These are phyloP conservation scores for Gynochthodes officinalis DNA, from an alignment of 257 asterid species.

Conservation along the genomic window DNA sequence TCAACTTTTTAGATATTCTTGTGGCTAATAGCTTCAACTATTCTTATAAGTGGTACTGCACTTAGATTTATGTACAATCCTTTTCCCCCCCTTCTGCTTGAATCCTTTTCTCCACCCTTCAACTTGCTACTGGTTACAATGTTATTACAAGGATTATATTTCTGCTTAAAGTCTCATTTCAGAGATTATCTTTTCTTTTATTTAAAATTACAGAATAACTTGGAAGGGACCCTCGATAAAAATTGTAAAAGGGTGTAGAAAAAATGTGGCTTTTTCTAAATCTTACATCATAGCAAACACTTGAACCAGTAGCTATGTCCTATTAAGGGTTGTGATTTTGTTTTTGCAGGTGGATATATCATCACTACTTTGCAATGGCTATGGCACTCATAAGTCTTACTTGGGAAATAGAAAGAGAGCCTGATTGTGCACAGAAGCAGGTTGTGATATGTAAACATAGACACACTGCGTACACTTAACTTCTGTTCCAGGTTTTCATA, in stretches of 20 bases:
- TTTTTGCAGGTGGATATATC: constrained; percentile 87
- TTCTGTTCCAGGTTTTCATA: not conserved
- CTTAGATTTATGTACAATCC: not conserved
- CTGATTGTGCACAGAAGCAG: constrained; percentile 89
- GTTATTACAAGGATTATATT: not conserved
- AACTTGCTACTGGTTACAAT: not conserved
- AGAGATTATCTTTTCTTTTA: not conserved
- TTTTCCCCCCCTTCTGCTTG: not conserved
- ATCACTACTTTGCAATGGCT: constrained; percentile 90
- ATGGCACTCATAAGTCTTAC: constrained; percentile 99
- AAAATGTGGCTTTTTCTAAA: not conserved
- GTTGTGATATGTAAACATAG: constrained; percentile 16
- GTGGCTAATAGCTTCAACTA: not conserved
- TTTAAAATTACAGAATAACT: not conserved
- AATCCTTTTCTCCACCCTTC: not conserved
- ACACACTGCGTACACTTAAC: not conserved
- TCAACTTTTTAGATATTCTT: not conserved
- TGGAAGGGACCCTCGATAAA: not conserved
- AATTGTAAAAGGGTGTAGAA: not conserved
- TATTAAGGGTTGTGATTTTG: not conserved
- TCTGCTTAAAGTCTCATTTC: too few species aligned
- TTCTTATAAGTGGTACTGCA: not conserved
- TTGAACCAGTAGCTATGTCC: not conserved
- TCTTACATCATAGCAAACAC: not conserved
- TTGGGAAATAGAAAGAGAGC: constrained; percentile 91